Conservation (phyloP, 225 moss, liverwort and hornwort species). For the Ulota crispa region DNA sequence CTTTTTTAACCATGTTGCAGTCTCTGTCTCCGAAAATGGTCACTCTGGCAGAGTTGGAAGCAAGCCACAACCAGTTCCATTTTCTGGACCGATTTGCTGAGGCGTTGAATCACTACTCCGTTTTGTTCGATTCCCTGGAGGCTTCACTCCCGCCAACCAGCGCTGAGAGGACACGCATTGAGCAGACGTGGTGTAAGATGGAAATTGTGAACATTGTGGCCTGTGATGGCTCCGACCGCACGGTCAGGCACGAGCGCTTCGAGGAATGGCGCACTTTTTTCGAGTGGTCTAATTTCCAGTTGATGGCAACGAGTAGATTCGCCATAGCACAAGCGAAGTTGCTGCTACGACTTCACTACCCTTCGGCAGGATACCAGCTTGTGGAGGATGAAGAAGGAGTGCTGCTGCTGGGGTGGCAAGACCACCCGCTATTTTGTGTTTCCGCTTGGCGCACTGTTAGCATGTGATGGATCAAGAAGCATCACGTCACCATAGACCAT, state of each 20-base stretch:
- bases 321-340: conserved; percentile 85
- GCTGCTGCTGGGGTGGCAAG: conserved; percentile 84
- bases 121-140: conserved; percentile 57
- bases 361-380: conserved; percentile 86
- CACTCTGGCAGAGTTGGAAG: conserved; percentile 54
- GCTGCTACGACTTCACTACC: conserved; percentile 86
- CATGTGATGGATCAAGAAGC: conserved; percentile 31
- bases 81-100: conserved; percentile 57
- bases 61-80: conserved; percentile 48
- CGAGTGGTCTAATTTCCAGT: conserved; percentile 63
- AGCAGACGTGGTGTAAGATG: conserved; percentile 54
- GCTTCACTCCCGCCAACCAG: conserved; percentile 57
- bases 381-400: conserved; percentile 70
- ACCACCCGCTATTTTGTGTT: conserved; percentile 81
- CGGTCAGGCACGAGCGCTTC: conserved; percentile 51
- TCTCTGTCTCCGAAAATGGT: conserved; percentile 50
- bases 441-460: conserved; percentile 70
- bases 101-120: conserved; percentile 54
- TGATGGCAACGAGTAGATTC: conserved; percentile 71
- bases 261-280: conserved; percentile 70
- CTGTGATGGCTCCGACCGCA: conserved; percentile 59
- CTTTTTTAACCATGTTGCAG: conserved; percentile 42
- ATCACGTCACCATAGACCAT: conserved; percentile 5
- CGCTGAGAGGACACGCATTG: conserved; percentile 45
- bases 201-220: conserved; percentile 64